Evolutionary conservation across 2,329 filamentous ascomycete genomes (phyloP), one percentile per base, ranked within the genome.

Genomic region (Emergomyces africanus): DNA sequence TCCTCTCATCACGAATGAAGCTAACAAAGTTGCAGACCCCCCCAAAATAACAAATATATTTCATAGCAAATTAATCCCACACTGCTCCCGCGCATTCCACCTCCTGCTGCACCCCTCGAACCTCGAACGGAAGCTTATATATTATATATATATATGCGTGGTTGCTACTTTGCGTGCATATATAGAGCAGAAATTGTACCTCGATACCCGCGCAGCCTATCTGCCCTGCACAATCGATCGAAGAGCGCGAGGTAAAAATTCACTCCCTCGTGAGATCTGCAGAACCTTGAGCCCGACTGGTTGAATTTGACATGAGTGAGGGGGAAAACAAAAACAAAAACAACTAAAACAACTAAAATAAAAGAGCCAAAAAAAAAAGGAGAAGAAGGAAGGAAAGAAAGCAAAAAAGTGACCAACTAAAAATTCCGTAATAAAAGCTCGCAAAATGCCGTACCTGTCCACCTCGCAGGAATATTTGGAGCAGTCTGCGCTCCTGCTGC

Each of bases 381-480:
- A 30, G 28, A 57, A 37, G 18, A 46, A n/a, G 42, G 33, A 3
- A 23, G 35, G 35, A 28, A 51, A 42, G 10, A 1, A 28, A 35
- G 28, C 23, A 51, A 42, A n/a, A 2, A 28, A 35, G 42, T 14
- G 33, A 6, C 14, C 18, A 23, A 23, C 8, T 25, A 14, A 56
- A 25, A 46, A 44, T 50, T 50, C 39, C 39, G 46, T 3, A 33
- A 23, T 30, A 3, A 30, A 3, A 10, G 12, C 15, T 35, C 8
- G 2, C 12, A 57, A 28, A 37, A 96, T 96, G 91, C 86, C 88
- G 2, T 85, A 88, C 72, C 84, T 95, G 71, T 78, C 81, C 57
- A 90, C 89, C 60, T 88, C 88, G 74, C 86, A 95, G 75, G 87
- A 91, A 77, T 99, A 90, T 88, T 88, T 96, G 65, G 85, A 87